Base-by-base conservation (phyloP, 345 rosid species). In the Brassica rapa region DNA sequence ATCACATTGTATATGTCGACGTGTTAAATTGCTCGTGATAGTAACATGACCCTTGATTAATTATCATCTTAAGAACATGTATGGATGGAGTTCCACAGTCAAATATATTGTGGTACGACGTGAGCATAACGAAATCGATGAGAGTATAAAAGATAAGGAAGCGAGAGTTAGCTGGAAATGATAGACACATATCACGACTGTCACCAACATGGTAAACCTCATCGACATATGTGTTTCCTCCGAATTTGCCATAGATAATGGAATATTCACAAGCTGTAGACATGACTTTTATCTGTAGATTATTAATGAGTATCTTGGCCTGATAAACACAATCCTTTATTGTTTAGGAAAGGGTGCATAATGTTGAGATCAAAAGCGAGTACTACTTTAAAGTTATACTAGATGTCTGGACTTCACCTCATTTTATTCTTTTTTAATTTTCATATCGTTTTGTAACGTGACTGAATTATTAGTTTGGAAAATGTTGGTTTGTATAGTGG, bases 161-260 rank as follows among this genome's bases (percentile, higher is more conserved):
- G 37, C 59, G 2, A 76, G 51, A 55, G 14, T 85, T 15, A 82
- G 77, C 0, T 85, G 86, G 88, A 77, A 82, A 11, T 86, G 85
- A 56, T 85, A 85, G 21, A 85, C 77, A 67, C 8, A 66, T 30
- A 72, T 75, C 5, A 82, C 85, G 88, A 83, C 71, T 64, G 82
- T 82, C 65, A 87, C 88, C 9, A 79, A 72, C 29, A 81, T 79
- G 10, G 43, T 37, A 37, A 7, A 37, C 43, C 43, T 37, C 43
- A 7, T 37, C 43, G 1, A 37, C 43, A 37, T 7, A 37, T 37
- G 11, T 35, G 10, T 37, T 37, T 37, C 10, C 43, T 7, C 43
- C 11, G 43, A 6, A 7, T 8, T 37, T 37, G 9, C 43, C 43
- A 37, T 37, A 37, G 43, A 37, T 37, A 3, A 37, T 37, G 43